Evolutionary conservation across 345 rosid genomes (phyloP).

Genomic region (Citrus medica): DNA sequence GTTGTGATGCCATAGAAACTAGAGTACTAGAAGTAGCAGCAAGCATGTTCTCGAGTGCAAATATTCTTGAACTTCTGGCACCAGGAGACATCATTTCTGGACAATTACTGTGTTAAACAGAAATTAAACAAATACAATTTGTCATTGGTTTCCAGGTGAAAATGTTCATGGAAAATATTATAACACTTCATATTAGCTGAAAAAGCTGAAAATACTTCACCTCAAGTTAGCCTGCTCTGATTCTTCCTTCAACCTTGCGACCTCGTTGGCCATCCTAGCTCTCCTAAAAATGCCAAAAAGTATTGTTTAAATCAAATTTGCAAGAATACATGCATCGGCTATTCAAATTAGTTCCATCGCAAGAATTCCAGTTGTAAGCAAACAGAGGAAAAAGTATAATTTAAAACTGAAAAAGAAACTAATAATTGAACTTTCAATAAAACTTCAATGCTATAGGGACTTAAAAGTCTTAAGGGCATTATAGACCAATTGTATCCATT

Average conservation of each 20-base stretch:
- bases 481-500: not conserved
- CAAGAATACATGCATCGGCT: not conserved
- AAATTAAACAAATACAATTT: not conserved
- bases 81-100: constrained; percentile 84
- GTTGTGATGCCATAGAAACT: constrained; percentile 95
- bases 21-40: constrained; percentile 77
- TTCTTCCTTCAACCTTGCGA: constrained; percentile 84
- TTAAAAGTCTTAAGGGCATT: not conserved
- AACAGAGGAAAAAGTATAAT: not conserved
- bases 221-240: constrained; percentile 53
- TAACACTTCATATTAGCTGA: not conserved
- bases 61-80: constrained; percentile 89
- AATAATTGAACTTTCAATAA: not conserved
- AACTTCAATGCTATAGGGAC: not conserved
- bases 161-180: not conserved
- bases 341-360: not conserved
- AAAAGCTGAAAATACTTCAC: constrained; percentile 31
- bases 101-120: constrained; percentile 43
- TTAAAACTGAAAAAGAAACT: not conserved
- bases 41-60: constrained; percentile 97
- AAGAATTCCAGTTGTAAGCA: not conserved
- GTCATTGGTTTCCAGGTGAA: not conserved
- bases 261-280: constrained; percentile 83
- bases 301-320: constrained; percentile 12
- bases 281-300: constrained; percentile 54